Conservation (phyloP, 208 protist genomes). For the Crithidia brevicula region DNA sequence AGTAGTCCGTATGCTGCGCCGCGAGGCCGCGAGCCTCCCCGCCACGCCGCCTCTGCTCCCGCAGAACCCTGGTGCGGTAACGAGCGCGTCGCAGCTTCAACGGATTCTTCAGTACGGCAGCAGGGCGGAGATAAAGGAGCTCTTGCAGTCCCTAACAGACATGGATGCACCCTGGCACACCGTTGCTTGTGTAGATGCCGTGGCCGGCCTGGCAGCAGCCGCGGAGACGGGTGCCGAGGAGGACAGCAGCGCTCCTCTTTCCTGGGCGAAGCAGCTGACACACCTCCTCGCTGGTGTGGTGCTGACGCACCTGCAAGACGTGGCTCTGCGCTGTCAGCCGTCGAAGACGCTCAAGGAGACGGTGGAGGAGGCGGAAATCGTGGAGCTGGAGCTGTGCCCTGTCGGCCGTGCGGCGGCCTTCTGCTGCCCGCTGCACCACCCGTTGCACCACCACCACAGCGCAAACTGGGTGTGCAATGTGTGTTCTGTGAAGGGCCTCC, state of each 20-base stretch:
- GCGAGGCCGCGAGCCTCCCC: slow-evolving; percentile 19
- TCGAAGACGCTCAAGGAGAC: slow-evolving; percentile 18
- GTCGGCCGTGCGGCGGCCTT: slow-evolving; percentile 1
- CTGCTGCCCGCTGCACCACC: slow-evolving; percentile 56
- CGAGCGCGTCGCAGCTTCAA: slow-evolving; percentile 21
- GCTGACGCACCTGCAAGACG: slow-evolving; percentile 25
- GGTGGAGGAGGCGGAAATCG: slow-evolving; percentile 28
- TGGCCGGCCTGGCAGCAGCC: not conserved
- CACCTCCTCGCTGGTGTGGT: slow-evolving; percentile 20
- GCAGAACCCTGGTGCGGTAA: not conserved
- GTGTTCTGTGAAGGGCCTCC: slow-evolving; percentile 44
- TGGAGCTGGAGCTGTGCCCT: slow-evolving; percentile 21
- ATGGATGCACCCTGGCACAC: slow-evolving; percentile 12
- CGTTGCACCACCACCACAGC: slow-evolving; percentile 68
- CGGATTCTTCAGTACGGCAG: slow-evolving; percentile 19
- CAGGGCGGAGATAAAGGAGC: slow-evolving; percentile 14
- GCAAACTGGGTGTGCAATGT: slow-evolving; percentile 77
- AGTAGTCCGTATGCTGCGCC: slow-evolving; percentile 27
- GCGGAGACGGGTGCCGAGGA: not conserved
- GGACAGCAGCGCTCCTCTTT: not conserved
- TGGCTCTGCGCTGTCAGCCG: slow-evolving; percentile 11
- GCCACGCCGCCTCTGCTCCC: slow-evolving; percentile 31
- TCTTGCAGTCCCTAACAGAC: slow-evolving; percentile 11
- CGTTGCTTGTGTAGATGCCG: not conserved
- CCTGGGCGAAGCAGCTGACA: slow-evolving; percentile 23